Percentiles rank a stretch among this genome's conserved stretches.
These are phyloP conservation scores for Triadica sebifera DNA, from an alignment of 345 rosid genomes.

Conservation along the genomic window DNA sequence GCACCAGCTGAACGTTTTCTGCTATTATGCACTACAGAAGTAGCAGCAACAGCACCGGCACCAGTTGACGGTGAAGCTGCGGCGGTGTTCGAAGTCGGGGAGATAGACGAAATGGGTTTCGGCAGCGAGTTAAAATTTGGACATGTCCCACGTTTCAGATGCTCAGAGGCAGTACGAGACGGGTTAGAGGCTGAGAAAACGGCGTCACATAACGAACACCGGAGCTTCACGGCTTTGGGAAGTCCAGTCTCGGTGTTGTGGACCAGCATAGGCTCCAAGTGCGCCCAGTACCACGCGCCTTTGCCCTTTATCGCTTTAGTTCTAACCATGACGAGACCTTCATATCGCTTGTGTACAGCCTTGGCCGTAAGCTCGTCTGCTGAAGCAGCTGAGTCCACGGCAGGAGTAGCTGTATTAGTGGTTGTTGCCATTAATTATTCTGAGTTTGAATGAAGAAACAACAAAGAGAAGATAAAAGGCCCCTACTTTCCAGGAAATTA, in stretches of 20 bases:
- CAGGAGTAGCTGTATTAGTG: conserved; percentile 23
- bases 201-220: conserved; percentile 92
- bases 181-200: conserved; percentile 99
- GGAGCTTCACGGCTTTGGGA: conserved; percentile 93
- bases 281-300: conserved; percentile 99
- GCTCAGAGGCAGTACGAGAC: conserved; percentile 97
- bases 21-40: conserved; percentile 28
- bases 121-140: conserved; percentile 74
- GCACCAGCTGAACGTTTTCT: conserved; percentile 55
- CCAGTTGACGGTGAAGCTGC: conserved; percentile 30
- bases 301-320: conserved; percentile 91
- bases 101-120: conserved; percentile 66
- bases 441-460: neutral
- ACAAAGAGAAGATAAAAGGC: conserved; percentile 8
- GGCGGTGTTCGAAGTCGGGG: conserved; percentile 43
- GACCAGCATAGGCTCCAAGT: conserved; percentile 87
- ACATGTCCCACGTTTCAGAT: conserved; percentile 94
- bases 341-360: conserved; percentile 77
- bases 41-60: neutral
- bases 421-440: conserved; percentile 23
- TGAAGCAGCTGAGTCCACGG: conserved; percentile 42
- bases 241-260: conserved; percentile 86
- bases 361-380: conserved; percentile 78
- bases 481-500: conserved; percentile 15
- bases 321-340: conserved; percentile 76